Percentiles rank a stretch among this genome's conserved stretches.
Conservation (phyloP, 192 early-diverging fungal species). For the Entrophospora sp. region DNA sequence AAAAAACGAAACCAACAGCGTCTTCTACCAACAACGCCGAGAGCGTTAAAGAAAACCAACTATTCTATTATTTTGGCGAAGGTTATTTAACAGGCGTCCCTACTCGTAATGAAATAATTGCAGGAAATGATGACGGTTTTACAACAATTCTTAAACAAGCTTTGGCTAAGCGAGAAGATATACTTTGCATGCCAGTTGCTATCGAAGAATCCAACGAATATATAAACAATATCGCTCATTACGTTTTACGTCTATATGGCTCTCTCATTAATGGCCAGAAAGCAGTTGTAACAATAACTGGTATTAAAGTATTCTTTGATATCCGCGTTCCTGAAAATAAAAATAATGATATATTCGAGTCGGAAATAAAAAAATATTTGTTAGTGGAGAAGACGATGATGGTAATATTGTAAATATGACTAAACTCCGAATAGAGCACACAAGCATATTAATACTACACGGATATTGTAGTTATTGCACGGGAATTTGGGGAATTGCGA, state of each 20-base stretch:
- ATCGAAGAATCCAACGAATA: background rate
- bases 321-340: background rate
- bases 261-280: background rate
- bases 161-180: background rate
- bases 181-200: background rate
- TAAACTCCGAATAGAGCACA: too few relatives aligned
- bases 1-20: too few relatives aligned
- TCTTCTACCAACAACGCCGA: too few relatives aligned
- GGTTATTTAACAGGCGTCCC: too few relatives aligned
- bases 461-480: too few relatives aligned
- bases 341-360: background rate
- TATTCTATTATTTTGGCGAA: too few relatives aligned
- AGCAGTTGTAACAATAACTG: background rate
- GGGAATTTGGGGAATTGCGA: too few relatives aligned
- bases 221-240: background rate
- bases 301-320: constrained; percentile 6
- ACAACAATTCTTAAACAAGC: background rate
- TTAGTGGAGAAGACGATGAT: background rate
- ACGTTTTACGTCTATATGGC: background rate
- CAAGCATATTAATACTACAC: too few relatives aligned
- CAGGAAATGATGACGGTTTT: too few relatives aligned
- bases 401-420: too few relatives aligned
- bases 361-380: background rate
- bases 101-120: too few relatives aligned
- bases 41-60: too few relatives aligned